Evolutionary conservation across 2,329 filamentous ascomycete species (phyloP).

Genomic region (Alternaria atra): DNA sequence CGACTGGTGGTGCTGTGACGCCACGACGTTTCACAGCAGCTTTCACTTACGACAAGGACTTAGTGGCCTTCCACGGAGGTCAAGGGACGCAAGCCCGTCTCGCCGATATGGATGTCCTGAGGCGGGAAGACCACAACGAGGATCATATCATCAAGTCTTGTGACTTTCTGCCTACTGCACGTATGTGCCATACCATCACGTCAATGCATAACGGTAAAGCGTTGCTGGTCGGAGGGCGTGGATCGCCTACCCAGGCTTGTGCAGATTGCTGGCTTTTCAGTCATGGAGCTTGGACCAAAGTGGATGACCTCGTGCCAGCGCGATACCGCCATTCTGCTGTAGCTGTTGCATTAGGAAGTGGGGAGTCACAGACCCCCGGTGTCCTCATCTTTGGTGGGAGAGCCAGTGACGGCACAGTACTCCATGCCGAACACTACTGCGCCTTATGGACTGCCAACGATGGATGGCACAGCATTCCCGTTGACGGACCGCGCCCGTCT

Average conservation of each 20-base stretch:
- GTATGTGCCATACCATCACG: constrained; percentile 81
- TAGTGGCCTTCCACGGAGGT: constrained; percentile 55
- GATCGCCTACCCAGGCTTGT: constrained; percentile 75
- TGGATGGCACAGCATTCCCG: constrained; percentile 61
- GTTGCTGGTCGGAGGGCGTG: constrained; percentile 78
- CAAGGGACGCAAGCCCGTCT: constrained; percentile 60
- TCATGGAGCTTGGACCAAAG: constrained; percentile 69
- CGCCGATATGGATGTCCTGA: constrained; percentile 54
- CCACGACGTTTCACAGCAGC: constrained; percentile 53
- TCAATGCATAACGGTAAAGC: constrained; percentile 66
- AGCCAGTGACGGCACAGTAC: constrained; percentile 52
- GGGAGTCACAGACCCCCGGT: constrained; percentile 53
- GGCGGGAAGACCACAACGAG: constrained; percentile 35
- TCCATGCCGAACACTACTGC: constrained; percentile 50
- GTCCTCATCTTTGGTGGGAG: constrained; percentile 59
- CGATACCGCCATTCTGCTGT: constrained; percentile 79
- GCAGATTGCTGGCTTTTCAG: constrained; percentile 79
- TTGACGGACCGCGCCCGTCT: constrained; percentile 50
- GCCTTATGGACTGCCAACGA: constrained; percentile 57
- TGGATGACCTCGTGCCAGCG: constrained; percentile 71
- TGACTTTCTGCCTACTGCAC: constrained; percentile 49
- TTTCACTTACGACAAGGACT: constrained; percentile 41
- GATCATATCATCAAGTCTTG: constrained; percentile 31
- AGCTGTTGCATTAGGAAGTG: constrained; percentile 53
- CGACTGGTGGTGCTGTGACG: constrained; percentile 23